Evolutionary conservation across 192 early-diverging fungal genomes (phyloP), one percentile per base, ranked within the genome.

Genomic region (Coemansia sp.): DNA sequence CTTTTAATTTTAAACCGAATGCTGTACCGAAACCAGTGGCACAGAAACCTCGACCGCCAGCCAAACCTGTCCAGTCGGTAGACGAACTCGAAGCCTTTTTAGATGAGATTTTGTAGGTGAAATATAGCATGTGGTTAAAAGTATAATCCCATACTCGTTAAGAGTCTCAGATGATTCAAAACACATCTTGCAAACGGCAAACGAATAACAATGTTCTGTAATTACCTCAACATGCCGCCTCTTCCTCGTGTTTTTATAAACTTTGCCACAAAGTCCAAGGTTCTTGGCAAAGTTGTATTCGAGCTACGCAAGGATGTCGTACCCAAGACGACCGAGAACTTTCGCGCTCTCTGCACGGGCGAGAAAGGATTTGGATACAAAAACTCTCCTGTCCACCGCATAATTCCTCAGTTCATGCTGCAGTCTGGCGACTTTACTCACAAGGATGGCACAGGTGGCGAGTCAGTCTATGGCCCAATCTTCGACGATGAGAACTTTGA

Each of bases 281-380:
- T 57, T 9, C 26, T 71, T 19, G 78, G 82, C 12, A 57, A 50
- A 11, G 71, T 83, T 58, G 60, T 48, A 31, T 64, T 83, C 34
- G 77, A 66, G 65, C 70, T 83, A 21, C 89, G 88, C 80, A 83
- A 83, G 47, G 89, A 97, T 65, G 86, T 88, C 28, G 88, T 90
- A 12, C 96, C 96, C 73, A 90, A 88, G 83, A 97, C 95, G 17
- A 89, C 90, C 26, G 91, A 97, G 82, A 98, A 98, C 89, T 98
- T 98, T 82, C 85, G 87, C 40, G 83, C 84, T 46, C 82, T 92
- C 34, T 68, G 73, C 60, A 72, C 73, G 2, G 84, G 84, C 22
- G 66, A 78, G 52, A 53, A 81, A 38, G 77, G 74, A 14, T 62
- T 63, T 46, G 71, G 77, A 26, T 94, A 87, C 83, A 87, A 86